Conservation (phyloP, 345 rosid genomes). For the Turritis glabra region DNA sequence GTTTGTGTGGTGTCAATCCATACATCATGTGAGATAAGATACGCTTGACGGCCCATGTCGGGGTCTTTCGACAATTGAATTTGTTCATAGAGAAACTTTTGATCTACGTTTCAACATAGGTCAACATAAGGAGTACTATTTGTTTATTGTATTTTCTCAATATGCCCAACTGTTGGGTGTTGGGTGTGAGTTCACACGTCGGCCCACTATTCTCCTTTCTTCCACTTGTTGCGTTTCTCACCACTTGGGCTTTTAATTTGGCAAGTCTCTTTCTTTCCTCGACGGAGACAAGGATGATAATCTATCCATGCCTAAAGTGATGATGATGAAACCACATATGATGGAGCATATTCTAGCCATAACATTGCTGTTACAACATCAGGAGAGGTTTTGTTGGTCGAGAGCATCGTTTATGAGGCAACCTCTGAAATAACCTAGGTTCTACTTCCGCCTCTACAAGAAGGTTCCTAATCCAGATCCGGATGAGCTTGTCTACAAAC, state of each 20-base stretch:
- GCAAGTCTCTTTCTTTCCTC: neutral
- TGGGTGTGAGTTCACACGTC: neutral
- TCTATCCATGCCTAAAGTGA: no score
- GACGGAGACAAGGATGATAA: no score
- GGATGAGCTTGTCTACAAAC: neutral
- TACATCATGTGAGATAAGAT: slow-evolving; percentile 31
- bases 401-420: neutral
- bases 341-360: no score
- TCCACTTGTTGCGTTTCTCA: neutral
- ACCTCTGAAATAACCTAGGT: neutral
- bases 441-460: no score
- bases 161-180: neutral
- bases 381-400: slow-evolving; percentile 9
- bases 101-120: no score
- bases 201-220: neutral
- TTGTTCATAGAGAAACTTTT: no score
- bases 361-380: slow-evolving; percentile 8
- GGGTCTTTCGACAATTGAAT: no score
- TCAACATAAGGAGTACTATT: neutral
- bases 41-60: slow-evolving; percentile 27
- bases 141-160: no score
- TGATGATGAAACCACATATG: no score
- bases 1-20: slow-evolving; percentile 13
- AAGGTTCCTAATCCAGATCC: no score
- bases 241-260: neutral